Percentiles rank a stretch among this genome's conserved stretches.
Evolutionary conservation across 2,329 filamentous ascomycete genomes (phyloP).

Genomic region (Ceratocystis diversiconidia): DNA sequence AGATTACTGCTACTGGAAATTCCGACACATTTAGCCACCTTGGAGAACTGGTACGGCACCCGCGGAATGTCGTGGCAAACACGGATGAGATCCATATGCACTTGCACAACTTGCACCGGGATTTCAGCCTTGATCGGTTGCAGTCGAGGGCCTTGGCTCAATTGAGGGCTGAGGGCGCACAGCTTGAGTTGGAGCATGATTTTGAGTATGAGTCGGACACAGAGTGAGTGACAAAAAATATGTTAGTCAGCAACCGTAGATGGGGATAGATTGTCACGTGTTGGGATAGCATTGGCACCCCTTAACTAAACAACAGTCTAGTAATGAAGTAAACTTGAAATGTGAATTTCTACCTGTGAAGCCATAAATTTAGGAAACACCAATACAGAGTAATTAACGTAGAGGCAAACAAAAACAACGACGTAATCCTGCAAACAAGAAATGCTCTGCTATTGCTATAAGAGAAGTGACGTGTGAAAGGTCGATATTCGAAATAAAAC

Average conservation of each 20-base stretch:
- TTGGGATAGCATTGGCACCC: background rate
- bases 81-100: slow-evolving; percentile 19
- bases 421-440: background rate
- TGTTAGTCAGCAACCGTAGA: background rate
- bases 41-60: background rate
- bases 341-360: background rate
- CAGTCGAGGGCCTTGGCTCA: slow-evolving; percentile 19
- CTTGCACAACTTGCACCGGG: slow-evolving; percentile 21
- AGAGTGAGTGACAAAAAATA: slow-evolving; percentile 20
- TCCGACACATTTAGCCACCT: background rate
- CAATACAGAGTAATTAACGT: background rate
- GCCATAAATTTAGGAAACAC: background rate
- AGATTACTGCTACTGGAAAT: background rate
- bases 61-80: background rate
- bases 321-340: background rate
- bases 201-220: slow-evolving; percentile 22
- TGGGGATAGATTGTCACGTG: background rate
- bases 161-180: slow-evolving; percentile 21
- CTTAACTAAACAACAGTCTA: too few relatives aligned
- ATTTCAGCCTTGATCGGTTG: slow-evolving; percentile 23
- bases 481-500: background rate
- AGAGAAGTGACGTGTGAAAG: background rate
- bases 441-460: background rate
- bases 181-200: slow-evolving; percentile 21
- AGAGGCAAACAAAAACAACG: background rate